Evolutionary conservation across 2,329 filamentous ascomycete species (phyloP), one percentile per base, ranked within the genome.

Genomic region (Blastomyces silverae): DNA sequence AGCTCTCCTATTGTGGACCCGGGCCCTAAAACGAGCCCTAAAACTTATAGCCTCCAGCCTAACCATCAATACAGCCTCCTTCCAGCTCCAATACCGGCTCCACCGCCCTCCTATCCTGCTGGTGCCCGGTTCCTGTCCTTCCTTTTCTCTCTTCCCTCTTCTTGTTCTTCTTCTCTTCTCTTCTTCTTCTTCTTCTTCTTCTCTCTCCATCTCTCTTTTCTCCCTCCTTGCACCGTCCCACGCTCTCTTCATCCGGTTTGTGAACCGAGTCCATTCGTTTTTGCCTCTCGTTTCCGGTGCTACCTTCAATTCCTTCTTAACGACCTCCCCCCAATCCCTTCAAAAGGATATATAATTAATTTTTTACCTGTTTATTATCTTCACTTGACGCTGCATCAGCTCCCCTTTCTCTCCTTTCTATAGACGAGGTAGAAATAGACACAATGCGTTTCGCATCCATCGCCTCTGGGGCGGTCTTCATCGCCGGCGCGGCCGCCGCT

Each of bases 381-480:
- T 20, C 46, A 22, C n/a, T n/a, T 48, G 22, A 22, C 46, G 46
- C 46, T 48, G n/a, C 46, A 48, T 48, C n/a, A 22, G 8, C n/a
- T 10, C 20, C 11, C 10, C 6, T 4, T 8, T 34, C 46, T 48
- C 46, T 48, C 46, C 2, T 48, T 48, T 48, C n/a, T 39, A 39
- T 39, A 39, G 20, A 11, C 55, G 31, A 34, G 17, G 55, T 57
- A n/a, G 10, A 57, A 39, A 20, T 48, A 46, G 28, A 46, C 79
- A 82, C 17, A 68, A 83, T 83, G 81, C 80, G 79, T 77, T 80
- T 81, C 79, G 76, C 80, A 69, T 69, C 76, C 70, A 76, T 77
- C 70, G 72, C 77, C 67, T 68, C 75, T 63, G 70, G 76, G 67
- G 76, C 74, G 69, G 70, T 78, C 66, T 70, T 78, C 66, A 78